Evolutionary conservation across 768 basidiomycete genomes (phyloP), one percentile per base, ranked within the genome.

Genomic region (Calocybe indica): DNA sequence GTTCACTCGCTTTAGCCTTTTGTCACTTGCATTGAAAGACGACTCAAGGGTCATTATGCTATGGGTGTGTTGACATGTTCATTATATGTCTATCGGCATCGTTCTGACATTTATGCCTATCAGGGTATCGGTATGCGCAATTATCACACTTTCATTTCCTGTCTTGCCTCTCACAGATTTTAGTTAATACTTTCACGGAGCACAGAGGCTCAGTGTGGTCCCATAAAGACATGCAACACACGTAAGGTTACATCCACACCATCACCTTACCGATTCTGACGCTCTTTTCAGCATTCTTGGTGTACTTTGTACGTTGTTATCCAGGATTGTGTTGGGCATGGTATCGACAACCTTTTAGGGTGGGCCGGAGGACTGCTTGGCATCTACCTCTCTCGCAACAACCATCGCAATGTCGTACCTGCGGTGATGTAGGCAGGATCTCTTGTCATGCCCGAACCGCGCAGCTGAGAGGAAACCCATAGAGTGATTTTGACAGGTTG

Each of bases 221-320:
- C 2, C 85, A 85, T 45, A 93, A 95, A 62, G 93, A 95, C 62
- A 88, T 93, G 88, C 92, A 94, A 57, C 92, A 95, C 63, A 92
- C 90, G 82, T 90, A 59, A 53, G 86, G 73, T 10, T n/a, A 37
- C 13, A 10, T 33, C 7, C 44, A 12, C 35, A 37, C 39, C n/a
- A n/a, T 12, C 39, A 12, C 40, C 29, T 34, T 37, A 10, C 34
- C 37, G 22, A 22, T 22, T 22, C 4, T 22, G 22, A 22, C 22
- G 22, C 22, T 10, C 11, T 44, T 34, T 41, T 3, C 46, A 89
- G 86, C 2, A 79, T 86, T 43, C 68, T 92, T 6, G 87, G 87
- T 30, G 73, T 89, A 15, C 68, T 89, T 33, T 88, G 85, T 85
- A 68, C 43, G 79, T 55, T 14, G 33, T 47, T 42, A 4, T 22